These are phyloP conservation scores for Microstegium vimineum DNA, from an alignment of 176 grass and related monocot species.

Conservation along the genomic window DNA sequence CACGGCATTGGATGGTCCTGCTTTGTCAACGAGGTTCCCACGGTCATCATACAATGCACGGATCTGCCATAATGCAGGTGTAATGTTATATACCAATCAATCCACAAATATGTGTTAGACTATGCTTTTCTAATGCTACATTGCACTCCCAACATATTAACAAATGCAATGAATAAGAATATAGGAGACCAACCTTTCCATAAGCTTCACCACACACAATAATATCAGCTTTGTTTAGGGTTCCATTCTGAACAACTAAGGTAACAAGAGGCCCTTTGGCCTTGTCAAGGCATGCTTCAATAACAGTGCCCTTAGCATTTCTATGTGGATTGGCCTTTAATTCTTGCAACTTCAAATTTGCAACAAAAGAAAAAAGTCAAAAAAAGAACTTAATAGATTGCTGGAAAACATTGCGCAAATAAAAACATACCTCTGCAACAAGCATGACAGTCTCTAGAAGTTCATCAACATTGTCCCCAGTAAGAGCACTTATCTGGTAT, in stretches of 20 bases:
- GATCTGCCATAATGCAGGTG: constrained; percentile 47
- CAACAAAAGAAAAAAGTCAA: constrained; percentile 34
- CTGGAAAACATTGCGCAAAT: constrained; percentile 15
- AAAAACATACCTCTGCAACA: constrained; percentile 72
- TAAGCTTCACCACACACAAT: constrained; percentile 90
- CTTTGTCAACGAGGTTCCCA: constrained; percentile 74
- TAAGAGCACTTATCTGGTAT: constrained; percentile 91
- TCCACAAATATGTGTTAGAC: constrained; percentile 13
- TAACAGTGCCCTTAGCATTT: constrained; percentile 93
- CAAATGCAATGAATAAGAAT: constrained; percentile 1
- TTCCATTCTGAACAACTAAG: constrained; percentile 95
- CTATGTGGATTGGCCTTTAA: constrained; percentile 94
- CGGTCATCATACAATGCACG: constrained; percentile 96
- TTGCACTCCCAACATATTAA: constrained; percentile 15
- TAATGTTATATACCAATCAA: constrained; percentile 28
- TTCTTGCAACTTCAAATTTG: constrained; percentile 82
- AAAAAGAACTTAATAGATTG: constrained; percentile 15
- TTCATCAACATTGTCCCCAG: constrained; percentile 87
- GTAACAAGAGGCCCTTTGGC: constrained; percentile 76
- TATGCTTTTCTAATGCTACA: constrained; percentile 12
- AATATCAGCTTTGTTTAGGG: constrained; percentile 81
- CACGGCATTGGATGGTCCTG: constrained; percentile 81
- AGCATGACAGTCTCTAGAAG: constrained; percentile 95
- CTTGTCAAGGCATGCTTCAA: constrained; percentile 94
- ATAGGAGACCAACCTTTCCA: constrained; percentile 74